Evolutionary conservation across 441 rosid species (phyloP), one percentile per base, ranked within the genome.

Genomic region (Adansonia gregorii): DNA sequence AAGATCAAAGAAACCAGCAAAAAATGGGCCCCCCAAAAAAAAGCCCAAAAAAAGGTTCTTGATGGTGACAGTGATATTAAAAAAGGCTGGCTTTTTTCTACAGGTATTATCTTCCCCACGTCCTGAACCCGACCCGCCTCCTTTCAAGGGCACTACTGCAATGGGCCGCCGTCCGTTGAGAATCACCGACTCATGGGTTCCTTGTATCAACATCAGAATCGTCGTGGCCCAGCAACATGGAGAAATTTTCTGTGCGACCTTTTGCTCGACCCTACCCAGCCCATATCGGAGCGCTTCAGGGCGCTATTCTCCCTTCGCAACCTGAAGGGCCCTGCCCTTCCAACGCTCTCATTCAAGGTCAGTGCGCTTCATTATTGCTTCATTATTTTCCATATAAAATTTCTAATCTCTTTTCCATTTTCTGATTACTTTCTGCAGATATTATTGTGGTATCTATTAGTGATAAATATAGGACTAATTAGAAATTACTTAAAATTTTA

Each of bases 241-340:
- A 92, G 87, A 86, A 87, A 39, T 93, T 90, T 90, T 75, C 89
- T 94, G 3, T 91, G 97, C 72, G 86, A 86, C 31, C 85, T 91
- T 56, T 79, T 90, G 71, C 83, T 93, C 10, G 98, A 96, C 80
- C 82, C 75, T 46, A 79, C 85, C 55, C 92, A 86, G 71, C 84
- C 97, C 17, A 94, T 96, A 79, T 86, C 94, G 9, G 95, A 92
- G 87, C 89, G 98, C 11, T 92, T 94, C 83, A 82, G 97, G 68
- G 97, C 94, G 31, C 93, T 92, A 78, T 96, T 94, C 87, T 94
- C 99, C 76, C 95, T 93, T 77, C 98, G 99, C 60, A 96, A 94
- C 84, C 90, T 96, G 81, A 91, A 86, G 82, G 99, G 98, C 68
- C 78, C 93, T 0, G 94, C 78, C 72, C 93, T 96, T 78, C 95